These are phyloP conservation scores for Aspergillus haitiensis DNA, from an alignment of 495 filamentous ascomycete species.

Conservation along the genomic window DNA sequence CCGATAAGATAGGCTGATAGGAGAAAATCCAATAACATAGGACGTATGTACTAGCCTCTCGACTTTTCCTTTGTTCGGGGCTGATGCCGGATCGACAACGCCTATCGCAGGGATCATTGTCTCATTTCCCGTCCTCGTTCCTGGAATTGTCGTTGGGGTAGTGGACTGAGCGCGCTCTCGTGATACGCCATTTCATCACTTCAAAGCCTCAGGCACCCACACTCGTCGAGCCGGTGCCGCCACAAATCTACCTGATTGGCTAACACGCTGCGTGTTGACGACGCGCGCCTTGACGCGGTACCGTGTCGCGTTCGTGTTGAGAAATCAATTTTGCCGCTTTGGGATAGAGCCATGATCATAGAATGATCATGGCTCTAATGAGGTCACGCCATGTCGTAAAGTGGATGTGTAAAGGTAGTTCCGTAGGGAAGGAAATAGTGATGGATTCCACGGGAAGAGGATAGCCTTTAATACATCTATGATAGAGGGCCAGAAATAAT, in stretches of 20 bases:
- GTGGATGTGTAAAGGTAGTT: too few species aligned
- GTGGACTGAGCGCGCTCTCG: background rate
- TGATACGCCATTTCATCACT: background rate
- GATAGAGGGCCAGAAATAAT: constrained; percentile 5
- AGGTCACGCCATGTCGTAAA: background rate
- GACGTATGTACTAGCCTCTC: background rate
- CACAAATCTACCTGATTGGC: constrained; percentile 23
- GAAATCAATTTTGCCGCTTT: constrained; percentile 19
- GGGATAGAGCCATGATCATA: constrained; percentile 4
- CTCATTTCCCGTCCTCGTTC: background rate
- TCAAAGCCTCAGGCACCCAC: constrained; percentile 7
- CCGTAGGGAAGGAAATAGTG: background rate
- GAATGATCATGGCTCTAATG: background rate
- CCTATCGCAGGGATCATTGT: constrained; percentile 2
- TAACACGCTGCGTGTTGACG: constrained; percentile 21
- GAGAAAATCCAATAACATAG: constrained; percentile 9
- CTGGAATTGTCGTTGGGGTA: background rate
- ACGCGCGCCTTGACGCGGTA: constrained; percentile 17
- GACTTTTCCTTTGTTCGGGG: background rate
- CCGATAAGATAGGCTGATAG: constrained; percentile 24
- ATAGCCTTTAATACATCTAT: constrained; percentile 2
- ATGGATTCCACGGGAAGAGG: background rate
- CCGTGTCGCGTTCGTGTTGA: constrained; percentile 20
- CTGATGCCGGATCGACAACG: constrained; percentile 11
- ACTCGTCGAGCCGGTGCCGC: background rate